Conservation (phyloP, 345 rosid species). For the Populus alba region DNA sequence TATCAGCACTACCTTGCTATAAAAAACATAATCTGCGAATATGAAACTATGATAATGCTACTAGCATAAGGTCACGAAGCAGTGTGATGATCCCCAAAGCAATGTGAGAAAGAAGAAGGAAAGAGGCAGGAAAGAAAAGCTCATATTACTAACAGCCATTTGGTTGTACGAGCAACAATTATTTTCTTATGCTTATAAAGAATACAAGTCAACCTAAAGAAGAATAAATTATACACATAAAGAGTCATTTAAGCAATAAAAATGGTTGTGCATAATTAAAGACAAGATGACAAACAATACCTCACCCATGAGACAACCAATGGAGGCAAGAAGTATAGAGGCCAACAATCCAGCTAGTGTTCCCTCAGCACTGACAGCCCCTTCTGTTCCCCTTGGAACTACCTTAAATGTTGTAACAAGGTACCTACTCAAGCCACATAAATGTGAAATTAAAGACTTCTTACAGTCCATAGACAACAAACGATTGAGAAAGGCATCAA, state of each 20-base stretch:
- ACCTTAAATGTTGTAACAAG: slow-evolving; percentile 79
- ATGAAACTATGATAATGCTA: background rate
- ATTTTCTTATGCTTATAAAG: background rate
- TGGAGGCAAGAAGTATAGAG: slow-evolving; percentile 61
- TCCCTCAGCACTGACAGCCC: slow-evolving; percentile 95
- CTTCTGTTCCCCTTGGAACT: slow-evolving; percentile 96
- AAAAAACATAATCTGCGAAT: background rate
- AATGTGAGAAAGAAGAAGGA: background rate
- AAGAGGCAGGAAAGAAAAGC: background rate
- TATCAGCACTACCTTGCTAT: background rate
- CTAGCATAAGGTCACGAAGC: background rate
- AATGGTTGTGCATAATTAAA: background rate
- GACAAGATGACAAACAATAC: slow-evolving; percentile 35
- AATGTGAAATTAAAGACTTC: background rate
- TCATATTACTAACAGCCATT: background rate
- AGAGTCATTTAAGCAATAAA: background rate
- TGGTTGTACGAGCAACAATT: background rate
- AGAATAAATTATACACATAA: background rate
- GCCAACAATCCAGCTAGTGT: slow-evolving; percentile 85
- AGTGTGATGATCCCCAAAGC: background rate
- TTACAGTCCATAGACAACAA: background rate
- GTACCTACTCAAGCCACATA: slow-evolving; percentile 46
- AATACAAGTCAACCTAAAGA: background rate
- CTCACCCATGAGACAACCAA: slow-evolving; percentile 66
- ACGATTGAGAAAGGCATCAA: background rate